Evolutionary conservation across 352 stramenopile species (phyloP), one percentile per base, ranked within the genome.

Genomic region (Poterioochromonas sp.): DNA sequence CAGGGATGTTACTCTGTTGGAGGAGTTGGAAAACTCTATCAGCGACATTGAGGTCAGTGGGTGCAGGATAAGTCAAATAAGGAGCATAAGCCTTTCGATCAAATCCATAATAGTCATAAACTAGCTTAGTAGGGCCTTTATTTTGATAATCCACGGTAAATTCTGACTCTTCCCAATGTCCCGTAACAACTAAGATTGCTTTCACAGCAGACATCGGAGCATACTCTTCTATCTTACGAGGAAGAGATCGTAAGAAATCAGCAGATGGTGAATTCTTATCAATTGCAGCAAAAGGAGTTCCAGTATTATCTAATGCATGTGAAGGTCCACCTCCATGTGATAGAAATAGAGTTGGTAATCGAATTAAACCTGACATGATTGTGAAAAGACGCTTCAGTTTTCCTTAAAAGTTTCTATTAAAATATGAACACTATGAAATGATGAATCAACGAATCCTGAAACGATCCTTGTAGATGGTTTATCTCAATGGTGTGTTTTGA

Each of bases 61-160:
- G 87, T 20, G 87, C 88, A 0, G 85, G 82, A 76, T 95, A 96
- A 40, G 87, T 82, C 78, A 92, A 84, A 26, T 94, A 69, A 83
- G 58, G 58, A 40, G 58, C 58, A 68, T 97, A 97, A 1, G 88
- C 85, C 71, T 95, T 83, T 1, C 64, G 51, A 0, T 90, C 89
- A 80, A 97, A 97, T 12, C 88, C 88, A 73, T 88, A 89, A 83
- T 96, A 97, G 84, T 97, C 92, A 83, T 85, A 96, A 41, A 94
- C 81, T 73, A 96, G 85, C 29, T 68, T 12, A 53, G 44, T 53
- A 22, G 82, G 71, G 8, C 87, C 87, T 0, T 82, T 77, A 3
- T 51, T 0, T 34, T 54, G 34, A 22, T 70, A 81, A 3, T 76
- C 80, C 22, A 86, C 81, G 11, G 84, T 73, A 39, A 85, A 86